Evolutionary conservation across 371 early-diverging fungal genomes (phyloP), one percentile per base, ranked within the genome.

Genomic region (Mortierella sp.): DNA sequence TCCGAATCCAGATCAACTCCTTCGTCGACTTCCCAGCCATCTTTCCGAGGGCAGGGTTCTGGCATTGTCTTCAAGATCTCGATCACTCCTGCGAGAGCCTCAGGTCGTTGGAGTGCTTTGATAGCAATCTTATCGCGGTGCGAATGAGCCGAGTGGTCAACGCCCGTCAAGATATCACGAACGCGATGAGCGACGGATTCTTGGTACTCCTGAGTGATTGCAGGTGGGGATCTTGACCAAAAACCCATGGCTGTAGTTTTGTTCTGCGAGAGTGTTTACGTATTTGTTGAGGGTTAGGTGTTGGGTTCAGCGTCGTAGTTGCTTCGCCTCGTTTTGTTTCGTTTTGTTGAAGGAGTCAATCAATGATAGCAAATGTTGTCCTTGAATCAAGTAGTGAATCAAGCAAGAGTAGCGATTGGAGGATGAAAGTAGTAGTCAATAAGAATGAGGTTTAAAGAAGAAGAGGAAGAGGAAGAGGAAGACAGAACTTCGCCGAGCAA

Each of bases 31-130:
- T 72, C 73, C 70, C 72, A 72, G 18, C 73, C 70, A 55, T 66
- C 73, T 11, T 54, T 63, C 16, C 59, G 28, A 28, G 28, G 67
- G 22, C 37, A 45, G 22, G 81, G 81, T 26, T 80, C 81, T 0
- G 81, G 81, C 81, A 80, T 80, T 18, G 66, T 62, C 39, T 72
- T 75, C 40, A 80, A 55, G 39, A 80, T 80, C 54, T 68, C 76
- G 47, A 80, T 80, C 35, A 80, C 81, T 0, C 81, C 81, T 5
- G 81, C 81, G 18, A 80, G 62, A 1, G 81, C 81, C 45, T 80
- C 81, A 2, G 81, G 81, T n/a, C 66, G n/a, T 26, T 80, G 81
- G 12, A 80, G 70, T 6, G 81, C 81, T 47, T 80, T 80, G 66
- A 80, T 61, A 1, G 75, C 79, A 9, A 32, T 57, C 14, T 79